These are phyloP conservation scores for Westerdykella aurantiaca DNA, from an alignment of 2,329 filamentous ascomycete species.

Conservation along the genomic window DNA sequence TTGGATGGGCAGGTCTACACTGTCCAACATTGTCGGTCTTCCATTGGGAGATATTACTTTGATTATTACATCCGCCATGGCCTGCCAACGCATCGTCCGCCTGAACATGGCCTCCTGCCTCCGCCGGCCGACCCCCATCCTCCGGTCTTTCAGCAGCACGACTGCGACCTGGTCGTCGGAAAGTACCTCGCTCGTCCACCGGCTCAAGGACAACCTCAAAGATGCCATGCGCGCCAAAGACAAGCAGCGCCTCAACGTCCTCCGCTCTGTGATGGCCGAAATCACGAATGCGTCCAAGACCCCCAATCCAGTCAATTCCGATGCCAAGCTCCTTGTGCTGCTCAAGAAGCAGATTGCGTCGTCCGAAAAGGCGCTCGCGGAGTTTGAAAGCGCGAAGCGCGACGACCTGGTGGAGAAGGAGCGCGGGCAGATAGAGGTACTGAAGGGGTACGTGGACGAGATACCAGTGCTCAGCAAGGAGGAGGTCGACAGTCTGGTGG, in stretches of 20 bases:
- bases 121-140: conserved; percentile 11
- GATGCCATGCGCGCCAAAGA: conserved; percentile 46
- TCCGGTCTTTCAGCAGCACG: conserved; percentile 20
- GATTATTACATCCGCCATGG: background rate
- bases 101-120: conserved; percentile 5
- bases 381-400: conserved; percentile 60
- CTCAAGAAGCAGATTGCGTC: conserved; percentile 59
- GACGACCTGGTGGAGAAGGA: conserved; percentile 68
- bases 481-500: conserved; percentile 53
- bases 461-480: conserved; percentile 55
- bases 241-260: conserved; percentile 57
- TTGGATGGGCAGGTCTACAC: background rate
- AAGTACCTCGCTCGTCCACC: conserved; percentile 33
- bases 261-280: conserved; percentile 63
- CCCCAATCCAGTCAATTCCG: conserved; percentile 60
- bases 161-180: conserved; percentile 3
- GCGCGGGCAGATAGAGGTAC: conserved; percentile 56
- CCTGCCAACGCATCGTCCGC: background rate
- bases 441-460: conserved; percentile 59
- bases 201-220: conserved; percentile 44
- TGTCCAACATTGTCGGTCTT: background rate
- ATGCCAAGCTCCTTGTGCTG: conserved; percentile 62
- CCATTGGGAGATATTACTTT: background rate
- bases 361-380: conserved; percentile 53
- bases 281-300: conserved; percentile 74